Evolutionary conservation across 805 yeast species (phyloP), one percentile per base, ranked within the genome.

Genomic region (Saccharomycopsis microspora): DNA sequence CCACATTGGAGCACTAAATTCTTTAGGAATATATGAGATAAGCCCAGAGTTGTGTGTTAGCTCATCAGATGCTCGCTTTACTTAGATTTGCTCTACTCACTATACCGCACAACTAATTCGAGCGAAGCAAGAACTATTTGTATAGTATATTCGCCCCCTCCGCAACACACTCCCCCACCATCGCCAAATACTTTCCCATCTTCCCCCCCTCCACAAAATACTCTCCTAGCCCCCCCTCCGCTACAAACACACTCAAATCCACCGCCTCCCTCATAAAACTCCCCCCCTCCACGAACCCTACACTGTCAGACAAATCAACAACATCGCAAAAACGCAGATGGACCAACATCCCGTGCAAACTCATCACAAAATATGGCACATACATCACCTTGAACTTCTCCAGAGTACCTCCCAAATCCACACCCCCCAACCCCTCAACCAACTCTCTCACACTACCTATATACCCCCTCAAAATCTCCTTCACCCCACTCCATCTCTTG

Each of bases 341-440:
- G 6, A 71, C 62, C 41, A 76, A 62, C 8, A 82, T 72, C 42
- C 74, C 75, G 55, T 84, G 76, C 44, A 84, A 65, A 55, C 82
- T 85, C 47, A 82, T 75, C 35, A 86, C 70, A 47, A 87, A 61
- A 54, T 73, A 74, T 10, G 97, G 96, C 5, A 86, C 73, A 61
- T 86, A 88, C 19, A 78, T 61, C 7, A 78, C 68, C 57, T 95
- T 74, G 44, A 85, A 66, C 45, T 75, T 81, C 41, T 63, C 63
- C 45, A 74, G 70, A 3, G 76, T 29, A 34, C 32, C 29, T 19
- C 36, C 35, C 27, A 51, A 40, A 19, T 44, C 42, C n/a, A 19
- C 19, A 19, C 19, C 19, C 2, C 19, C 19, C 19, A 19, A 19
- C 19, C 19, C 19, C 19, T 19, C 19, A 19, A 19, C 19, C 19